phyloP scores from a whole-genome alignment of 2,329 filamentous ascomycete genomes.

The Alternaria gaisen region DNA sequence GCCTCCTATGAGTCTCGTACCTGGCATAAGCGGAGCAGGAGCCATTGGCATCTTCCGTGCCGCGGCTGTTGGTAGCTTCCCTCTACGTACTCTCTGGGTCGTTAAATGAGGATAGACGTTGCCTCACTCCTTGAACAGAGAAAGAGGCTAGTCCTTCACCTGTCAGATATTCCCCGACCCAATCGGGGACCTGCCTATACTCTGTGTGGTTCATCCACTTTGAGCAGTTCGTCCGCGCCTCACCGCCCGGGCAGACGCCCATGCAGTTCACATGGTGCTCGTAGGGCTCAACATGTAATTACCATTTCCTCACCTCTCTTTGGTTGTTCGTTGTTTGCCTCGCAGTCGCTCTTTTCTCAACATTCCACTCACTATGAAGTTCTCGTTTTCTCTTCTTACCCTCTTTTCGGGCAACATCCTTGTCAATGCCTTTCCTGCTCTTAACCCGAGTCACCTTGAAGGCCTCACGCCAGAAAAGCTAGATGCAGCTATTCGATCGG shows the following conservation, averaged over 20 bases:
- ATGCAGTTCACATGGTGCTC: neutral
- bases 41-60: neutral
- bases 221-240: conserved; percentile 3
- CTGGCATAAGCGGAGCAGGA: neutral
- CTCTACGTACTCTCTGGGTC: neutral
- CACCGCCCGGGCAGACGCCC: neutral
- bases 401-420: conserved; percentile 14
- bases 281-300: neutral
- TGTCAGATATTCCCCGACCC: neutral
- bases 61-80: neutral
- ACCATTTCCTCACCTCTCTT: conserved; percentile 6
- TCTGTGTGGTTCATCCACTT: neutral
- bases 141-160: neutral
- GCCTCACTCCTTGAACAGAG: neutral
- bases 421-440: conserved; percentile 28
- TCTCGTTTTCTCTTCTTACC: conserved; percentile 17
- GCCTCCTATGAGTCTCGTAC: neutral
- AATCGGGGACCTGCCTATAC: neutral
- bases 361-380: conserved; percentile 25
- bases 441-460: conserved; percentile 10
- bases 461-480: conserved; percentile 22
- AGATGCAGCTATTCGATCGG: conserved; percentile 17
- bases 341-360: neutral
- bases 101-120: conserved; percentile 11
- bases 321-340: neutral